Evolutionary conservation across 192 early-diverging fungal genomes (phyloP), one percentile per base, ranked within the genome.

Genomic region (Blastocladiella britannica): DNA sequence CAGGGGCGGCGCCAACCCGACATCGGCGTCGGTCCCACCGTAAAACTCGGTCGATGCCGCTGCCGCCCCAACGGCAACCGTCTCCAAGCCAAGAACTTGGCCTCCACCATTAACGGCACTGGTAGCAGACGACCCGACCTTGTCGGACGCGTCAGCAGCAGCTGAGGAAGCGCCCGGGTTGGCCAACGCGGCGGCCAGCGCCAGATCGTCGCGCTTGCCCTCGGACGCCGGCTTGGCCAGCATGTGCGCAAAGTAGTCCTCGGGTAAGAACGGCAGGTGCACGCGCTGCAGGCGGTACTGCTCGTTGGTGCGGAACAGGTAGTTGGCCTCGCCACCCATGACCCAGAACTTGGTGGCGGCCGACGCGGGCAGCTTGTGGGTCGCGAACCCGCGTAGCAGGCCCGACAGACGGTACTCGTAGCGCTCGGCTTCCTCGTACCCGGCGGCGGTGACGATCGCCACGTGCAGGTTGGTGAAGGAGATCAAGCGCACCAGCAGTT

Each of bases 381-480:
- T 61, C 1, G 65, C 62, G 57, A 93, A 82, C 1, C 80, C 77
- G 18, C 69, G 62, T 29, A 93, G 63, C 15, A 93, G 71, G 0
- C 90, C 90, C 7, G 76, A 72, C 4, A 93, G 69, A 20, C 90
- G 65, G 29, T 70, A 62, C 66, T 91, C 86, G 73, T 93, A 93
- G 29, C 77, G 67, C 27, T 55, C 37, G 0, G 83, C 76, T 60
- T 69, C 70, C 7, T 79, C 75, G 68, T 93, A 93, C 3, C 88
- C 90, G 1, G 90, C 90, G 18, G 90, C 90, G 7, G 90, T 93
- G 9, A 93, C 90, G 43, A 93, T 83, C 43, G 86, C 87, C 3
- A 93, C 86, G 43, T 68, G 60, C 22, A 90, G 67, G 37, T 70
- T 70, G 28, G 71, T 75, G 37, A 47, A 9, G 15, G 66, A 60